phyloP scores from a whole-genome alignment of 2,329 filamentous ascomycete genomes.

The Eutypella sp. region DNA sequence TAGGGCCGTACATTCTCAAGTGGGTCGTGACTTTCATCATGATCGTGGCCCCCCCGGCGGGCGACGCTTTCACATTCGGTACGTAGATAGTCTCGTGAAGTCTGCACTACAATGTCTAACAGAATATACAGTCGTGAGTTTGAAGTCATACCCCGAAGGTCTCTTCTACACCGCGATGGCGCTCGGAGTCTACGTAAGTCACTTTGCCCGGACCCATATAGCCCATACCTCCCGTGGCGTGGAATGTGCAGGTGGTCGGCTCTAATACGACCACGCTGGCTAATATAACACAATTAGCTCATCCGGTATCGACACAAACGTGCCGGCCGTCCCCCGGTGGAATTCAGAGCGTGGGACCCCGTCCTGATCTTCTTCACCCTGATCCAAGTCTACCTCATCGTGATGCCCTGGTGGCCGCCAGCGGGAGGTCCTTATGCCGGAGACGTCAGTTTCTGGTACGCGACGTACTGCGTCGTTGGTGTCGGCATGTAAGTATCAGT shows the following conservation, averaged over 20 bases:
- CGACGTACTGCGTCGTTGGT: conserved; percentile 61
- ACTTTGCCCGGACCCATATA: not conserved
- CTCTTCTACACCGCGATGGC: conserved; percentile 55
- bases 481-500: conserved; percentile 54
- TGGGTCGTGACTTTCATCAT: conserved; percentile 53
- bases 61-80: conserved; percentile 61
- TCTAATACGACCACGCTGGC: not conserved
- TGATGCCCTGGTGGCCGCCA: conserved; percentile 70
- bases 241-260: not conserved
- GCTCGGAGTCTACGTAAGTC: conserved; percentile 46
- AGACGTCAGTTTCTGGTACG: conserved; percentile 70
- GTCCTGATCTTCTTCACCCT: conserved; percentile 55
- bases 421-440: conserved; percentile 53
- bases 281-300: not conserved
- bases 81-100: conserved; percentile 9
- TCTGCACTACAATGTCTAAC: not conserved
- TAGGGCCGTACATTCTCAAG: conserved; percentile 53
- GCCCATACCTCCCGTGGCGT: not conserved
- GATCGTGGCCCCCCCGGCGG: conserved; percentile 56
- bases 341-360: conserved; percentile 56
- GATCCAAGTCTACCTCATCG: conserved; percentile 56
- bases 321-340: conserved; percentile 40
- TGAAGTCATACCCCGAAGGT: conserved; percentile 52
- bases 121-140: conserved; percentile 45
- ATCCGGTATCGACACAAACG: conserved; percentile 50